Percentiles rank a stretch among this genome's conserved stretches.
Evolutionary conservation across 306 rosid species (phyloP).

Genomic region (Senna siamea): DNA sequence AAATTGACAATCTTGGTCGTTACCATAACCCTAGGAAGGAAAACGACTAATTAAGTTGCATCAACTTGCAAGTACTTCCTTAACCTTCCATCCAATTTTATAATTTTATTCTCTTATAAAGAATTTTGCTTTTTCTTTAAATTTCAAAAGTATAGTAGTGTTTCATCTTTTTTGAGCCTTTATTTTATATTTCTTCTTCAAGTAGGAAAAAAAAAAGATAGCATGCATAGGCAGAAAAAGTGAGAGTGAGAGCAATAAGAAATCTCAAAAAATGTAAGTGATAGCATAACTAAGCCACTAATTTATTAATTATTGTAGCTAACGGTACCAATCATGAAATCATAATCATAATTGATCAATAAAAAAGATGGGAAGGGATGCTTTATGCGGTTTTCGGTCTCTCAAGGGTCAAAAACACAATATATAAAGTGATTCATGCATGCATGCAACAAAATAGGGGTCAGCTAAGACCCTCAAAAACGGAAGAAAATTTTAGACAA

Average conservation of each 20-base stretch:
- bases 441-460: conserved; percentile 41
- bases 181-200: neutral
- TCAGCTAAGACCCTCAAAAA: conserved; percentile 26
- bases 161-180: neutral
- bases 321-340: conserved; percentile 17
- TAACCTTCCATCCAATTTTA: neutral
- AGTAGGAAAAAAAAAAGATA: neutral
- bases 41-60: neutral
- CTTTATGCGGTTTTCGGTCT: conserved; percentile 16
- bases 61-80: conserved; percentile 9
- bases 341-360: conserved; percentile 5
- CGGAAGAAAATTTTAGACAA: conserved; percentile 21
- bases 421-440: conserved; percentile 27
- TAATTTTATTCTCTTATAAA: neutral
- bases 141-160: neutral
- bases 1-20: conserved; percentile 27
- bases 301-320: conserved; percentile 7
- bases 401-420: conserved; percentile 34
- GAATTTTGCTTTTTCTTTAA: neutral
- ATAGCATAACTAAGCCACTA: neutral
- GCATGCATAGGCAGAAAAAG: neutral
- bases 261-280: too few species aligned
- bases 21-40: neutral
- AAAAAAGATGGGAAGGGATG: neutral
- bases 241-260: neutral